Evolutionary conservation across 2,329 filamentous ascomycete species (phyloP), one percentile per base, ranked within the genome.

Genomic region (Stagonosporopsis chrysanthemi): DNA sequence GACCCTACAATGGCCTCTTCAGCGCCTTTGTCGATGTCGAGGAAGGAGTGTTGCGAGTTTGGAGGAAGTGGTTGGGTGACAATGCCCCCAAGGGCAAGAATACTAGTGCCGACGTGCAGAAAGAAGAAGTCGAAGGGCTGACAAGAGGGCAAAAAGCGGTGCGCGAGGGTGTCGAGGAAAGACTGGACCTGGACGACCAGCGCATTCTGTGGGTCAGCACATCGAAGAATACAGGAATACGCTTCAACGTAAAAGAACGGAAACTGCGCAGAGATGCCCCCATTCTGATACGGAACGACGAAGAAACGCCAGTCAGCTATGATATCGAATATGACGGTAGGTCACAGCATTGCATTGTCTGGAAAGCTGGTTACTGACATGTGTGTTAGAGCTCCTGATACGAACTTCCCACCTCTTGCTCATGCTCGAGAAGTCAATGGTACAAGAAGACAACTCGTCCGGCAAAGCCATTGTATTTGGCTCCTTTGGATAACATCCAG

Each of bases 241-340:
- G 84, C 41, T 86, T 95, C 63, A 82, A 83, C 9, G 88, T 93
- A 17, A 78, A 76, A 22, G 82, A 86, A 69, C 81, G 80, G 52
- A 79, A 79, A 39, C 72, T 77, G 68, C 75, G 73, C 68, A 67
- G 75, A 48, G 67, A 80, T 33, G 77, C 79, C 56, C 84, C 87
- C 1, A 72, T 90, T 14, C 77, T 90, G 12, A 75, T 86, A 15
- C 78, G 80, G 2, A 78, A 77, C 9, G 84, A 88, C 47, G 87
- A 91, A 51, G 86, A 91, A 42, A 75, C 84, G n/a, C 82, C 88
- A 3, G 85, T 90, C 9, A 86, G 82, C 51, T 95, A 92, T 70
- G 83, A 83, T 40, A 79, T 95, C 26, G 84, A 90, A 53, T 90
- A 91, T 68, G 82, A 90, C 83, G 88, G 90, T 91, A 78, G 56